Evolutionary conservation across 208 protist species (phyloP), one percentile per base, ranked within the genome.

Genomic region (Acanthamoeba sp.): DNA sequence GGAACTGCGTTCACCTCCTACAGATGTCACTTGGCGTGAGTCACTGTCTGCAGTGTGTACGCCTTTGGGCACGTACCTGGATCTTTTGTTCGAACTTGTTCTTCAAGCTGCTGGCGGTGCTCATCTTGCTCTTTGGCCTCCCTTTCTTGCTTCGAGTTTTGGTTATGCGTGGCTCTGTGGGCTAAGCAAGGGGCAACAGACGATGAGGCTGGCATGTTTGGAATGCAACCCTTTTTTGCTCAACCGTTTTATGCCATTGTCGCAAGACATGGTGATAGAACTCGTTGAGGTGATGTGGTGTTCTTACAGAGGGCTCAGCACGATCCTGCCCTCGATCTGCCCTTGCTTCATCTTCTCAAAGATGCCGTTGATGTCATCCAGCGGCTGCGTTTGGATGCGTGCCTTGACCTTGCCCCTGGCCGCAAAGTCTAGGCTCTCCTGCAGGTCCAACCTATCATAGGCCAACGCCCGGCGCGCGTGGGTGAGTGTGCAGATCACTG

Each of bases 81-180:
- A 85, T 85, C 38, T 85, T 6, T 24, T 85, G 76, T 16, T 85
- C 76, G 32, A 85, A 85, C 40, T 85, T 85, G 24, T 85, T 85
- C 76, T 85, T 85, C 6, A 85, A 40, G 27, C 38, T 85, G 76
- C 45, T 85, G 0, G 76, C n/a, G 10, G 32, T 29, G 76, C 76
- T 85, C 76, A 85, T 85, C 76, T 57, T 82, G 40, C 6, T 82
- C 2, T 1, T 82, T 82, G 45, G 45, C 45, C 45, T 48, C 45
- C 6, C 45, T 22, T 18, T 52, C 18, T 18, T 52, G 48, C 48
- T 52, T 52, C 16, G n/a, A n/a, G n/a, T n/a, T n/a, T n/a, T n/a
- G n/a, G n/a, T n/a, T n/a, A n/a, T n/a, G n/a, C n/a, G n/a, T n/a
- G n/a, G n/a, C n/a, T n/a, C n/a, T n/a, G n/a, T n/a, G n/a, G n/a